These are phyloP conservation scores for Knoxia roxburghii DNA, from an alignment of 257 asterid genomes.

Conservation along the genomic window DNA sequence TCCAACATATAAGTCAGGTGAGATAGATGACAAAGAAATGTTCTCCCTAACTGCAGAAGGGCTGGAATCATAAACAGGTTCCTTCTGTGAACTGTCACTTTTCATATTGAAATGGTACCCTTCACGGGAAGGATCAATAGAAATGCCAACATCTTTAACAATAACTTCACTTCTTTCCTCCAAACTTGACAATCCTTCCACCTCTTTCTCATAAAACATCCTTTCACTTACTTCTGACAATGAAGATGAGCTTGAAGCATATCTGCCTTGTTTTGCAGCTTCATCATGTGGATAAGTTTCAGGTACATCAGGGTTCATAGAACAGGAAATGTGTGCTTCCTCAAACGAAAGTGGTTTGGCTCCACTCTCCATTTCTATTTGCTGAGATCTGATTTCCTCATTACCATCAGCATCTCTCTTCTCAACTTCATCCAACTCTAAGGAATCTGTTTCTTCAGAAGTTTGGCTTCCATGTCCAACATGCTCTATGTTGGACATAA, in stretches of 20 bases:
- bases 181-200: slow-evolving; percentile 29
- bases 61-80: slow-evolving; percentile 62
- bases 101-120: slow-evolving; percentile 23
- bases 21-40: slow-evolving; percentile 39
- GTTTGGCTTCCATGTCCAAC: slow-evolving; percentile 68
- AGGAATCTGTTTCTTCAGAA: slow-evolving; percentile 46
- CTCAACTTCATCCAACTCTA: slow-evolving; percentile 28
- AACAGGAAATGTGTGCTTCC: slow-evolving; percentile 11
- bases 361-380: slow-evolving; percentile 10
- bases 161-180: slow-evolving; percentile 26
- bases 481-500: slow-evolving; percentile 32
- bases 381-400: slow-evolving; percentile 19
- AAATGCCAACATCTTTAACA: slow-evolving; percentile 28
- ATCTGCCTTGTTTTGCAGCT: slow-evolving; percentile 20
- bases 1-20: slow-evolving; percentile 46
- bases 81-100: slow-evolving; percentile 31
- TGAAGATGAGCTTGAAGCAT: slow-evolving; percentile 61
- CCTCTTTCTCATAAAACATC: slow-evolving; percentile 31
- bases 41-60: slow-evolving; percentile 36
- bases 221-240: slow-evolving; percentile 51
- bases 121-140: slow-evolving; percentile 29
- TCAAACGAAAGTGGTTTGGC: slow-evolving; percentile 8
- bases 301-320: slow-evolving; percentile 15
- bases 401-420: slow-evolving; percentile 23
- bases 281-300: slow-evolving; percentile 17